Base-by-base conservation (phyloP, 2,329 filamentous ascomycete species). In the Calonectria ilicicola region DNA sequence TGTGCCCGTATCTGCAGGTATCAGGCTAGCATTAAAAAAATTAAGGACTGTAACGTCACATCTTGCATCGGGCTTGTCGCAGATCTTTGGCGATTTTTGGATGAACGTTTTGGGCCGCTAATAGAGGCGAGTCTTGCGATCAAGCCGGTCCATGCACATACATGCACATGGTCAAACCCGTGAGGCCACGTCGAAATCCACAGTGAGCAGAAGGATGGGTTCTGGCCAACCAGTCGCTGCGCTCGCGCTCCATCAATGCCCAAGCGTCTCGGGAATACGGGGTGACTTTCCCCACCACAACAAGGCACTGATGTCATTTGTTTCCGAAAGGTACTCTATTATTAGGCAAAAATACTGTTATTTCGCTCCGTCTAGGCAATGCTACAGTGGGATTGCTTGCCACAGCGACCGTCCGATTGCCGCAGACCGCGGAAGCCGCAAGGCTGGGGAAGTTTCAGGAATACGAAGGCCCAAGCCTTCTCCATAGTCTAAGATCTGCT, bases 401-500 rank as follows among this genome's bases (percentile, higher is more conserved):
- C n/a, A 23, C n/a, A 21, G 53, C 53, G 53, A 42, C 40, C 40
- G 40, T 42, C 40, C 40, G 19, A 42, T 42, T 17, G 15, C 44
- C n/a, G 44, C 44, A 47, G 8, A 47, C 44, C 44, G 44, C n/a
- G 44, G n/a, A 8, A 12, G 23, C 44, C 44, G 44, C n/a, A 4
- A 35, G 53, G 35, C 53, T 60, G 35, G 53, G 53, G 53, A 26
- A 60, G 53, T 40, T 40, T 60, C 53, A 40, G 32, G 53, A 60
- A 60, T 60, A 60, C 53, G 53, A 60, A 38, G 38, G 40, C 21
- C 53, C 53, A 60, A 40, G 53, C 7, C 53, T 58, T 42, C 53
- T 32, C 53, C 53, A 40, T 58, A 58, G 12, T 58, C 32, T 40
- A 58, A 40, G 32, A 32, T 32, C 53, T 88, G 86, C 32, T 19